Percentiles rank a stretch among this genome's conserved stretches.
Conservation (phyloP, 257 asterid species). For the Scutellaria baicalensis region DNA sequence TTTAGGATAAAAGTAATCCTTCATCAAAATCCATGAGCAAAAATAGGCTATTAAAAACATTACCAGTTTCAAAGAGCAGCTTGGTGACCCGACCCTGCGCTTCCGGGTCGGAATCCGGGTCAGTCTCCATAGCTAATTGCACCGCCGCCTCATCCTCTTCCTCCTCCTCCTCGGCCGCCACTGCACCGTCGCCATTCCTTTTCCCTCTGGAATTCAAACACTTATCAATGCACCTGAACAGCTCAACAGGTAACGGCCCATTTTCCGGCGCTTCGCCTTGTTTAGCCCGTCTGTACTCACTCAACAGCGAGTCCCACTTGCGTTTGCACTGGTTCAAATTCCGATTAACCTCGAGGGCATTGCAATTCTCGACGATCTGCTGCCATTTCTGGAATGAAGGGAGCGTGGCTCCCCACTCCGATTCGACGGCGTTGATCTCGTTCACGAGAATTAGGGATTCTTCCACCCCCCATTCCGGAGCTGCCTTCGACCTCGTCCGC, state of each 20-base stretch:
- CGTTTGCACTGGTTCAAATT: slow-evolving; percentile 79
- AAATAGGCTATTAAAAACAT: background rate
- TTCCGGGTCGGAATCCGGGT: slow-evolving; percentile 63
- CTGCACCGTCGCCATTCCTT: slow-evolving; percentile 13
- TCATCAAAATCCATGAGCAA: background rate
- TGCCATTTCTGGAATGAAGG: slow-evolving; percentile 96
- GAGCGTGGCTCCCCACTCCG: slow-evolving; percentile 65
- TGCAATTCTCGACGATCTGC: slow-evolving; percentile 80
- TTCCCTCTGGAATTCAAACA: slow-evolving; percentile 25
- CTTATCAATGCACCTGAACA: slow-evolving; percentile 45
- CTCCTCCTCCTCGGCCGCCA: slow-evolving; percentile 3
- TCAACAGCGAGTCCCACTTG: slow-evolving; percentile 54
- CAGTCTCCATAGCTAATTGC: slow-evolving; percentile 40
- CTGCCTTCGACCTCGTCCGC: slow-evolving; percentile 81
- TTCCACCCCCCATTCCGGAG: slow-evolving; percentile 71
- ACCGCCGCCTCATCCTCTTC: slow-evolving; percentile 17
- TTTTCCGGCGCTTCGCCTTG: slow-evolving; percentile 17
- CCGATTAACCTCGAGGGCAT: slow-evolving; percentile 54
- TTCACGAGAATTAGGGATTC: slow-evolving; percentile 60
- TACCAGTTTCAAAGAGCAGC: slow-evolving; percentile 43
- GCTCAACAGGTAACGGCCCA: slow-evolving; percentile 38
- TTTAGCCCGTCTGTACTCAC: slow-evolving; percentile 36
- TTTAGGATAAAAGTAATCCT: too few species aligned
- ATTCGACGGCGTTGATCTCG: slow-evolving; percentile 69
- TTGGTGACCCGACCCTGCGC: slow-evolving; percentile 28